Evolutionary conservation across 2,329 filamentous ascomycete species (phyloP).

Genomic region (Penicillium vulpinum): DNA sequence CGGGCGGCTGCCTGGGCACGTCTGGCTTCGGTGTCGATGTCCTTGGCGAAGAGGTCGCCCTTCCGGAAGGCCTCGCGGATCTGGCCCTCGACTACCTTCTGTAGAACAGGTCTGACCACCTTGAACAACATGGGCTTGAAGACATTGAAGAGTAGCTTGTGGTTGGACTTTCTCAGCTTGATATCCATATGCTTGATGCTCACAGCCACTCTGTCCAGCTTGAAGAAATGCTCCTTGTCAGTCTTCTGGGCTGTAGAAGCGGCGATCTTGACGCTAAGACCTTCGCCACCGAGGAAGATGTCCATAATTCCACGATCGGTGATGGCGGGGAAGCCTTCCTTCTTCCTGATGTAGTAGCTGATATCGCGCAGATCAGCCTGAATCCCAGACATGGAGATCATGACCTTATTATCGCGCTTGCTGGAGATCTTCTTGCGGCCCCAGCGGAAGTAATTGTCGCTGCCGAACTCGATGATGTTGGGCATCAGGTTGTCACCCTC

Average conservation of each 20-base stretch:
- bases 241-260: slow-evolving; percentile 75
- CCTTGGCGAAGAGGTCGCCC: slow-evolving; percentile 70
- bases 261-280: slow-evolving; percentile 89
- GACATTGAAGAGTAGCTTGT: slow-evolving; percentile 84
- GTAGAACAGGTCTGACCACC: slow-evolving; percentile 77
- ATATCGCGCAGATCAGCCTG: slow-evolving; percentile 90
- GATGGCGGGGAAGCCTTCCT: slow-evolving; percentile 86
- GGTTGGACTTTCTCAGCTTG: slow-evolving; percentile 90
- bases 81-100: slow-evolving; percentile 85
- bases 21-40: slow-evolving; percentile 81
- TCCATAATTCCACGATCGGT: slow-evolving; percentile 87
- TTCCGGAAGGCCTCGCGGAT: slow-evolving; percentile 80
- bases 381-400: slow-evolving; percentile 82
- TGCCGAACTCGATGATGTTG: slow-evolving; percentile 83
- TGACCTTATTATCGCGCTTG: slow-evolving; percentile 78
- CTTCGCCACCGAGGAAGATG: slow-evolving; percentile 80
- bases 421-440: slow-evolving; percentile 83
- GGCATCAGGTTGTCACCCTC: slow-evolving; percentile 97
- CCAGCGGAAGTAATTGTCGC: slow-evolving; percentile 93
- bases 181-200: slow-evolving; percentile 79
- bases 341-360: slow-evolving; percentile 92
- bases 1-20: slow-evolving; percentile 66
- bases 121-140: slow-evolving; percentile 87
- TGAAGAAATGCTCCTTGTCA: slow-evolving; percentile 84
- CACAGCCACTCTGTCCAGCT: slow-evolving; percentile 84